These are phyloP conservation scores for Hypoxylon rubiginosum DNA, from an alignment of 2,329 filamentous ascomycete species.

Conservation along the genomic window DNA sequence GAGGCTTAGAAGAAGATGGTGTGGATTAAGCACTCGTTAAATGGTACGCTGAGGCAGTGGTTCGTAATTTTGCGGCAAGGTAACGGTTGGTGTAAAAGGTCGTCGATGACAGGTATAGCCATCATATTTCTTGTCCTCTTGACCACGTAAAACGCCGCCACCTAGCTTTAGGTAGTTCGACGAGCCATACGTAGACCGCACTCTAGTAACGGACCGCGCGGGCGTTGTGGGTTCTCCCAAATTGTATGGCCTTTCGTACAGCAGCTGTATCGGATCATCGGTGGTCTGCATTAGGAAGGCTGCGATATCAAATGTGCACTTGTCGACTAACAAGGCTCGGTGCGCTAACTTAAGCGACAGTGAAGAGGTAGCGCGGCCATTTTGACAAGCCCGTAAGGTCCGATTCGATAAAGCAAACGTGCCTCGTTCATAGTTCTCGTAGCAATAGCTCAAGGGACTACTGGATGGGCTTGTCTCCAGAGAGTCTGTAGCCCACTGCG, in stretches of 20 bases:
- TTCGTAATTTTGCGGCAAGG: background rate
- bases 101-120: background rate
- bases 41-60: background rate
- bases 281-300: background rate
- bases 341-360: background rate
- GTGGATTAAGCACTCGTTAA: background rate
- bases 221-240: slow-evolving; percentile 5
- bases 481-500: slow-evolving; percentile 31
- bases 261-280: background rate
- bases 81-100: background rate
- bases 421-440: background rate
- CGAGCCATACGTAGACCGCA: background rate
- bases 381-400: slow-evolving; percentile 2
- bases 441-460: background rate
- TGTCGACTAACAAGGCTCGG: background rate
- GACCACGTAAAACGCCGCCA: background rate
- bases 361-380: background rate
- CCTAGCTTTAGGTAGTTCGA: background rate
- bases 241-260: background rate
- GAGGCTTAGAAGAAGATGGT: slow-evolving; percentile 1
- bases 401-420: background rate
- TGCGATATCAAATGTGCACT: background rate
- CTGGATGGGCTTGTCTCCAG: background rate
- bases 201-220: background rate
- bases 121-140: background rate